Conservation (phyloP, 164 flowering plant species). For the Magnolia sinica region DNA sequence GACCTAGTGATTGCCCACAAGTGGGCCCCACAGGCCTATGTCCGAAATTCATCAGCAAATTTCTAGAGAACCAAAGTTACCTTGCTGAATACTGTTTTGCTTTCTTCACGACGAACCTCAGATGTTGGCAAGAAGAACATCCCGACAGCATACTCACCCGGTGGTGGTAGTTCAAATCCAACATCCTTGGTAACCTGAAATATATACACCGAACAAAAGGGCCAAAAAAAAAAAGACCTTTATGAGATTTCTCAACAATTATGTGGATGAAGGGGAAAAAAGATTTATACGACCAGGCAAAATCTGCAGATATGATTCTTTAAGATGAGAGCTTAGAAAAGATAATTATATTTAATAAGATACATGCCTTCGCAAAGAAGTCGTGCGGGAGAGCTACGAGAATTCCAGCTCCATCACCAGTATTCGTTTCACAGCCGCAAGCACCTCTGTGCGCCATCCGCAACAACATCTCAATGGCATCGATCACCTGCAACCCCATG, state of each 20-base stretch:
- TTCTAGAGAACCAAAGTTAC: conserved; percentile 31
- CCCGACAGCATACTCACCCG: conserved; percentile 92
- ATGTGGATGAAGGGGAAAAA: background rate
- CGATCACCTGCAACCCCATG: conserved; percentile 53
- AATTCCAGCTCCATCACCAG: conserved; percentile 99
- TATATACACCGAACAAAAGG: conserved; percentile 9
- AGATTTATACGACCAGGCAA: background rate
- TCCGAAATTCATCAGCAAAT: background rate
- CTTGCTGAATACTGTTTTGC: conserved; percentile 81
- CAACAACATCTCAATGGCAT: conserved; percentile 90
- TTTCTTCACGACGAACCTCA: conserved; percentile 76
- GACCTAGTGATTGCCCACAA: too few species aligned
- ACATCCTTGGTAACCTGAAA: conserved; percentile 63
- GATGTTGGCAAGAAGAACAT: conserved; percentile 94
- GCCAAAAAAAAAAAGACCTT: background rate
- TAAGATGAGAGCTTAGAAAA: background rate
- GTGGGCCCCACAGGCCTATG: too few species aligned
- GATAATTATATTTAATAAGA: background rate
- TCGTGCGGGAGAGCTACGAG: conserved; percentile 89
- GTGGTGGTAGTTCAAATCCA: conserved; percentile 81
- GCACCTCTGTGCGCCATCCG: conserved; percentile 98
- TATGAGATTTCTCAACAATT: background rate
- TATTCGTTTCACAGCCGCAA: conserved; percentile 94
- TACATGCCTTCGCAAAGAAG: conserved; percentile 61
- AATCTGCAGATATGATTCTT: background rate